Conservation (phyloP, 495 filamentous ascomycete genomes). For the Neurospora sp. region DNA sequence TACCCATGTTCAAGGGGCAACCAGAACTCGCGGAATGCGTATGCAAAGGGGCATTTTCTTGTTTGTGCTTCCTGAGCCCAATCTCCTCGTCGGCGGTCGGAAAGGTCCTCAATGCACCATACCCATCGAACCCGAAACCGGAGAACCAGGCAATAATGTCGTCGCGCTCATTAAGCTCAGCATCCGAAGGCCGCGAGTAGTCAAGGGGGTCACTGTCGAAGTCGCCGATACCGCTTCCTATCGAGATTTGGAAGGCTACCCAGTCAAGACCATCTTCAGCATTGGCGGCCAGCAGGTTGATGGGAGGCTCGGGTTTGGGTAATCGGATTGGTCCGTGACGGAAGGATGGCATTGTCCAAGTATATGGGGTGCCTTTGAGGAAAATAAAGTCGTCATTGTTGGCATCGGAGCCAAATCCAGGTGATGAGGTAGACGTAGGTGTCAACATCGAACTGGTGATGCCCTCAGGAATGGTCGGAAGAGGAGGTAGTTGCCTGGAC, state of each 20-base stretch:
- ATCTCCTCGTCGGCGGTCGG: background rate
- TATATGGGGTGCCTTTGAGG: conserved; percentile 33
- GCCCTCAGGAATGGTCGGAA: conserved; percentile 39
- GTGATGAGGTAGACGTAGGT: conserved; percentile 9
- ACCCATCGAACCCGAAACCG: conserved; percentile 27
- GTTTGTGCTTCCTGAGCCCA: background rate
- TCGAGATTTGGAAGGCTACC: conserved; percentile 49
- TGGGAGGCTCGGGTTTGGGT: conserved; percentile 25
- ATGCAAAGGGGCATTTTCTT: background rate
- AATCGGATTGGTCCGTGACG: conserved; percentile 41
- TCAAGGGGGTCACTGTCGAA: conserved; percentile 34
- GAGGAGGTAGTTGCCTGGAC: conserved; percentile 13
- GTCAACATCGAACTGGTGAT: conserved; percentile 10
- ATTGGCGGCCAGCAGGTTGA: conserved; percentile 25
- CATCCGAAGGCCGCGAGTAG: conserved; percentile 22
- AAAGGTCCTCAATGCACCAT: conserved; percentile 24
- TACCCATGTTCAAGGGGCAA: background rate
- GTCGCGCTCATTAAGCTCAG: conserved; percentile 29
- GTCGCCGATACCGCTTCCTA: conserved; percentile 37
- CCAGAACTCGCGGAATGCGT: background rate
- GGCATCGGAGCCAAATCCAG: conserved; percentile 6
- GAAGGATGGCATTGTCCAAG: conserved; percentile 30
- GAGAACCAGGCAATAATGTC: conserved; percentile 36
- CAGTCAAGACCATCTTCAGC: conserved; percentile 41
- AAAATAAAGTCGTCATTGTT: conserved; percentile 27